Evolutionary conservation across 1,139 yeast species (phyloP).

Genomic region (Waltiozyma sp.): DNA sequence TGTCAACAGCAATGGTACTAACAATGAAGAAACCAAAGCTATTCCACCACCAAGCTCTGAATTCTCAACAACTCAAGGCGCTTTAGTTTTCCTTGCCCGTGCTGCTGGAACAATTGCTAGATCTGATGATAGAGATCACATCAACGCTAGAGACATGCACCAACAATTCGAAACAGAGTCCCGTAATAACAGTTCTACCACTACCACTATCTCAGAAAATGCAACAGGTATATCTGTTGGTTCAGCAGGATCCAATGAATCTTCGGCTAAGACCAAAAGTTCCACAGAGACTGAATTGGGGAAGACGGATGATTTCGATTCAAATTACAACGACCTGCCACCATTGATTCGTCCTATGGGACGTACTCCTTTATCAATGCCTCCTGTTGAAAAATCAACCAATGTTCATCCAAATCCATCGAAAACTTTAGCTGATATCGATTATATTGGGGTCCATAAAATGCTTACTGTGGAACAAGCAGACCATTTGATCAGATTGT

Average conservation of each 20-base stretch:
- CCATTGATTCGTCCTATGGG: slow-evolving; percentile 16
- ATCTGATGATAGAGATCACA: slow-evolving; percentile 54
- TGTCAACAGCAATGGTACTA: slow-evolving; percentile 1
- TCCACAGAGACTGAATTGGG: not conserved
- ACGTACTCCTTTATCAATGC: slow-evolving; percentile 22
- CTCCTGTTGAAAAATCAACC: slow-evolving; percentile 37
- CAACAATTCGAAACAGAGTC: slow-evolving; percentile 23
- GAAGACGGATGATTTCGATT: slow-evolving; percentile 1
- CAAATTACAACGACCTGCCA: slow-evolving; percentile 6
- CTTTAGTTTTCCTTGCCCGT: slow-evolving; percentile 59
- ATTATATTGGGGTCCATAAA: slow-evolving; percentile 47
- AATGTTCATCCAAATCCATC: slow-evolving; percentile 46
- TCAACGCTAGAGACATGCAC: slow-evolving; percentile 51
- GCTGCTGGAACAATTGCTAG: slow-evolving; percentile 64
- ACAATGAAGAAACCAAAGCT: slow-evolving; percentile 6
- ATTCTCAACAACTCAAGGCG: slow-evolving; percentile 45
- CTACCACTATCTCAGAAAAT: not conserved
- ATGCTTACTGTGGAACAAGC: slow-evolving; percentile 63
- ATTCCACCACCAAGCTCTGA: slow-evolving; percentile 18
- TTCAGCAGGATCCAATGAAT: not conserved
- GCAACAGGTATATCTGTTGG: not conserved
- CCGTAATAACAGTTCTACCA: not conserved
- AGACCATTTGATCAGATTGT: slow-evolving; percentile 45
- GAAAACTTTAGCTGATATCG: slow-evolving; percentile 43
- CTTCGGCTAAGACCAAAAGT: not conserved